Evolutionary conservation across 73 alveolate species (phyloP).

Genomic region (Uronychia binucleata): DNA sequence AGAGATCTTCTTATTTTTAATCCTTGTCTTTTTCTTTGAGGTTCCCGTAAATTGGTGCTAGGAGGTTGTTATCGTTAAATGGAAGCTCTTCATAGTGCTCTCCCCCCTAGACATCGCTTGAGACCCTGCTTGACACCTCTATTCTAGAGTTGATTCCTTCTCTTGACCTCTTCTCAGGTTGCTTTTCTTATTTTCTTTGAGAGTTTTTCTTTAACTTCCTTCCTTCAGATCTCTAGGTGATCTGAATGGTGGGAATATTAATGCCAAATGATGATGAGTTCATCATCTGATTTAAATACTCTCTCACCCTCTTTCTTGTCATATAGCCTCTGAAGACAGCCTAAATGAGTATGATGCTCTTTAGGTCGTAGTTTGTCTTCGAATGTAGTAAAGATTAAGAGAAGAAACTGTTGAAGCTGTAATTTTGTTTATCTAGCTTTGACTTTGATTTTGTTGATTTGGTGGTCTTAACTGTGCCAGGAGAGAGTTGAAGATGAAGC

Average conservation of each 20-base stretch:
- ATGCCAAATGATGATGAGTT: background rate
- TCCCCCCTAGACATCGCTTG: background rate
- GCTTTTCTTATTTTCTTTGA: background rate
- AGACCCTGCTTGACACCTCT: background rate
- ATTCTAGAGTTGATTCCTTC: background rate
- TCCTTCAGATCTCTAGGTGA: too few relatives aligned
- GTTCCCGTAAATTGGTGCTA: background rate
- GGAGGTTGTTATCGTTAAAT: background rate
- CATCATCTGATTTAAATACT: background rate
- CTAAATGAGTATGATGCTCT: background rate
- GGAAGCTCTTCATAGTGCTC: background rate
- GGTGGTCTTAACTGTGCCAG: too few relatives aligned
- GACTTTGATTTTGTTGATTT: too few relatives aligned
- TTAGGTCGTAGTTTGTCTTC: too few relatives aligned
- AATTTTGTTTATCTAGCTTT: too few relatives aligned
- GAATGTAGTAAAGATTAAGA: too few relatives aligned
- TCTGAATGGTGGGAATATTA: background rate
- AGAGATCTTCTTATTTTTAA: background rate
- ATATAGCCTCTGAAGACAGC: background rate
- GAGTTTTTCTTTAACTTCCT: background rate
- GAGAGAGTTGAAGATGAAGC: too few relatives aligned
- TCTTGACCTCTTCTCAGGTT: background rate
- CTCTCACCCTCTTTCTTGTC: background rate
- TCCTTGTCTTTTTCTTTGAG: background rate
- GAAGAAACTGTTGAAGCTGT: too few relatives aligned